Conservation (phyloP, 1,284 basidiomycete species). For the Paramarasmius palmivorus region DNA sequence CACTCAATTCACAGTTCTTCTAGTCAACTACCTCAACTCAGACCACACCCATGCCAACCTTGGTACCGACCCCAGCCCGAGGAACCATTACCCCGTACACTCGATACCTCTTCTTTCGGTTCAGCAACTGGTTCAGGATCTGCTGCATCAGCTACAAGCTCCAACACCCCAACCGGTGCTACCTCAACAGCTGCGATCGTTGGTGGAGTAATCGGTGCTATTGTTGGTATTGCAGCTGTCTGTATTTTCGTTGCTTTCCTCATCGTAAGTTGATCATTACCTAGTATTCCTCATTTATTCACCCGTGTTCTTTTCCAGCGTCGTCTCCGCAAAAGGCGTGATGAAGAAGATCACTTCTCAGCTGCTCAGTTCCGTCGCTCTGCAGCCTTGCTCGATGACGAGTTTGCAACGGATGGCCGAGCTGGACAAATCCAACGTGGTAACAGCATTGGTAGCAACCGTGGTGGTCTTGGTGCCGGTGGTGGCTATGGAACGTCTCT, state of each 20-base stretch:
- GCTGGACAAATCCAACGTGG: neutral
- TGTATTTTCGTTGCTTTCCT: conserved; percentile 1
- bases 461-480: neutral
- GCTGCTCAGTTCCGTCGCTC: conserved; percentile 4
- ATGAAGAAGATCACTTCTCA: conserved; percentile 2
- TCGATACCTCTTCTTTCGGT: neutral
- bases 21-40: too few relatives aligned
- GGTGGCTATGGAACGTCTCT: neutral
- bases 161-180: neutral
- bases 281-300: too few relatives aligned
- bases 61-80: too few relatives aligned
- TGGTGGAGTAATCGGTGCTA: conserved; percentile 1
- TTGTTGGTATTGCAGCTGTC: conserved; percentile 1
- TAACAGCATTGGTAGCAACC: neutral
- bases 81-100: too few relatives aligned
- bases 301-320: too few relatives aligned
- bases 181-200: neutral
- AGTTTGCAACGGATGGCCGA: neutral
- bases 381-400: neutral
- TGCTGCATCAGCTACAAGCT: neutral
- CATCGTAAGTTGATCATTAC: neutral
- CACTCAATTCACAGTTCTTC: too few relatives aligned
- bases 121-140: neutral
- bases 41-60: too few relatives aligned
- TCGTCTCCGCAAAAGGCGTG: neutral